These are phyloP conservation scores for Fusarium sp. DNA, from an alignment of 2,329 filamentous ascomycete species.

Conservation along the genomic window DNA sequence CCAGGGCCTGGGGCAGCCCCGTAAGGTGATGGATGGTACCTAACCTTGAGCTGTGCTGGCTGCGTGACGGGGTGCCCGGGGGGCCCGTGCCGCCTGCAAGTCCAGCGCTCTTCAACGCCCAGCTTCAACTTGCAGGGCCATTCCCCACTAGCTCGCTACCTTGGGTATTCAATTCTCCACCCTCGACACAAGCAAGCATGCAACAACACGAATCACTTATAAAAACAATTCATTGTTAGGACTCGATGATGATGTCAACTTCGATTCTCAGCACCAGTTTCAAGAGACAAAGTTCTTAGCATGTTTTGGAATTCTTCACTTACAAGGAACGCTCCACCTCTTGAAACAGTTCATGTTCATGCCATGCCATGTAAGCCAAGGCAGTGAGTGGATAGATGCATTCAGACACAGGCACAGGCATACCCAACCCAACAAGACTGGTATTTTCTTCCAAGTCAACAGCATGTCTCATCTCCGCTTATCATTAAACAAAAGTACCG, in stretches of 20 bases:
- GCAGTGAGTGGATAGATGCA: constrained; percentile 13
- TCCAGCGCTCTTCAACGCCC: constrained; percentile 31
- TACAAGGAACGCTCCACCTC: neutral
- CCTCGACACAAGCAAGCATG: neutral
- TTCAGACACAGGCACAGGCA: constrained; percentile 7
- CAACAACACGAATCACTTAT: constrained; percentile 10
- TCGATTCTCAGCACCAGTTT: neutral
- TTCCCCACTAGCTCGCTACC: constrained; percentile 23
- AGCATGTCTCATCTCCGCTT: neutral
- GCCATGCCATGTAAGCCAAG: constrained; percentile 26
- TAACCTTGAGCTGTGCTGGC: neutral
- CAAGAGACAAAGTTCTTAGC: neutral
- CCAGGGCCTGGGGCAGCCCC: neutral
- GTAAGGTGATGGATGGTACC: constrained; percentile 4
- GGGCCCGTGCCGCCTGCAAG: constrained; percentile 27
- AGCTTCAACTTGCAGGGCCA: constrained; percentile 27
- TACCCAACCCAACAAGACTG: neutral
- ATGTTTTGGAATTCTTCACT: neutral
- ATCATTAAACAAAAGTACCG: neutral
- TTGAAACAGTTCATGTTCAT: constrained; percentile 37
- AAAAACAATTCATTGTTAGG: neutral
- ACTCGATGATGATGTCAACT: constrained; percentile 2
- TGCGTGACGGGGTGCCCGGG: constrained; percentile 10
- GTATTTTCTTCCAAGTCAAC: constrained; percentile 5
- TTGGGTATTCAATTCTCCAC: constrained; percentile 5